Conservation (phyloP, 129 eudicot genomes). For the Tagetes patula region DNA sequence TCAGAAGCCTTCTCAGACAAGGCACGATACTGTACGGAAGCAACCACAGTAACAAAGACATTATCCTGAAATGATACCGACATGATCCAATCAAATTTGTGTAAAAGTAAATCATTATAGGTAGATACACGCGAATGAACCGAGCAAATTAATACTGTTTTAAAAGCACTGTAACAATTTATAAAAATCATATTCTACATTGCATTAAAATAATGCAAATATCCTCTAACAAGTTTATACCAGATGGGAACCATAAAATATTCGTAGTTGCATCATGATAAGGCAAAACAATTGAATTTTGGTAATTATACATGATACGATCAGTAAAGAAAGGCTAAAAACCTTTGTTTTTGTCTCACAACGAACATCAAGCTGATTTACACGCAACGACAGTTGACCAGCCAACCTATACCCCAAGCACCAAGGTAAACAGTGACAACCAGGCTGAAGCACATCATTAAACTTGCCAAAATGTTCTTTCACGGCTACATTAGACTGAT, state of each 20-base stretch:
- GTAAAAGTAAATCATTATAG: not conserved
- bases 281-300: not conserved
- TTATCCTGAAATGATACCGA: constrained; percentile 55
- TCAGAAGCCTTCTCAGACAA: constrained; percentile 67
- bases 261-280: not conserved
- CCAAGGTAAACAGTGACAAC: constrained; percentile 81
- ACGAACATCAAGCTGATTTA: constrained; percentile 72
- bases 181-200: not conserved
- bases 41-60: constrained; percentile 77
- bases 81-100: not conserved
- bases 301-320: not conserved
- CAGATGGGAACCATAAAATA: not conserved
- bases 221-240: not conserved
- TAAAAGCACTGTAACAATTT: not conserved
- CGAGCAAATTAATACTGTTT: too few species aligned
- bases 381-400: constrained; percentile 58
- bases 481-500: constrained; percentile 64
- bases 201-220: not conserved
- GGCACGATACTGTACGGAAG: constrained; percentile 76
- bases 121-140: too few species aligned
- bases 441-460: constrained; percentile 59
- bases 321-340: constrained; percentile 6
- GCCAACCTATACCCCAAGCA: constrained; percentile 58
- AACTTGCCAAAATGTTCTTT: constrained; percentile 68
- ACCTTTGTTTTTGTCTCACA: constrained; percentile 88